Conservation (phyloP, 345 rosid genomes). For the Salix suchowensis region DNA sequence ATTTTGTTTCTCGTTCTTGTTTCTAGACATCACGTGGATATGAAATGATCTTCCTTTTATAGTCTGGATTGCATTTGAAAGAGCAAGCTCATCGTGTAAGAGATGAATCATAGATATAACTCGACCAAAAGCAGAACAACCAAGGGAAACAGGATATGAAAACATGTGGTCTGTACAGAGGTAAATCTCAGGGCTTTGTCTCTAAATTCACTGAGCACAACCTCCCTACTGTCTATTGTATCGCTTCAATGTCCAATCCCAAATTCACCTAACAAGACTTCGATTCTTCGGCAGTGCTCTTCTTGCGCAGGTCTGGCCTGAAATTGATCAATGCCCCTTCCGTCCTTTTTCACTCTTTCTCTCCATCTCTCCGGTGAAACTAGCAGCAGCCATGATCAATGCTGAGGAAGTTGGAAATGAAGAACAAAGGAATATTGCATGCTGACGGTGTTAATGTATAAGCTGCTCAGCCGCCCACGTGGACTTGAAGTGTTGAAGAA, state of each 20-base stretch:
- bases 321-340: not conserved
- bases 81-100: not conserved
- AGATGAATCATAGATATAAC: not conserved
- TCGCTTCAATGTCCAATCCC: constrained; percentile 11
- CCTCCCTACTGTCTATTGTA: constrained; percentile 18
- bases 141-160: not conserved
- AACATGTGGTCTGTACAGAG: not conserved
- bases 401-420: constrained; percentile 9
- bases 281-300: not conserved
- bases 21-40: not conserved
- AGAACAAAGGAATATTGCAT: constrained; percentile 26
- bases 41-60: not conserved
- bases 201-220: constrained; percentile 13
- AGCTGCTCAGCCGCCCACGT: too few relatives aligned
- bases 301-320: not conserved
- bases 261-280: constrained; percentile 6
- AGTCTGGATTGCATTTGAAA: not conserved
- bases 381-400: constrained; percentile 18
- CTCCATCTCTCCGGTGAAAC: not conserved
- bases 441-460: too few relatives aligned
- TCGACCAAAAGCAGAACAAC: not conserved
- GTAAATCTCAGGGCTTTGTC: not conserved
- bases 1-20: not conserved
- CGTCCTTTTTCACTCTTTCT: not conserved
- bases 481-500: too few relatives aligned